A percentile compares a stretch with the other conserved stretches of the same genome.
These are phyloP conservation scores for Xylaria digitata DNA, from an alignment of 2,329 filamentous ascomycete genomes.

Conservation along the genomic window DNA sequence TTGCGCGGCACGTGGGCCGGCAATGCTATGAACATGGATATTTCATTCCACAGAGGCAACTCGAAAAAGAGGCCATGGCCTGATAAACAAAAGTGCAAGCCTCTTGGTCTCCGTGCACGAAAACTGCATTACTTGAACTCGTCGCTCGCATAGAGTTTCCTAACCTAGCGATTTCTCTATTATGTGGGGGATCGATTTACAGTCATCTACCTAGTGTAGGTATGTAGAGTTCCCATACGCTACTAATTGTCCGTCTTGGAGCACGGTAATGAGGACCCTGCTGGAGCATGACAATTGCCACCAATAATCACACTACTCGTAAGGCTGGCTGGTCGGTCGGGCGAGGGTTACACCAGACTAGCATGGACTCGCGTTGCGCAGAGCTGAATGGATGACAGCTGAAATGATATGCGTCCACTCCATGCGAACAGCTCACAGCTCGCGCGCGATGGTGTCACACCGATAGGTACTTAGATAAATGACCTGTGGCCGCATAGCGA, in stretches of 20 bases:
- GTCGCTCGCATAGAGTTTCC: conserved; percentile 27
- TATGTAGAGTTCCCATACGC: background rate
- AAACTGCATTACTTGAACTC: conserved; percentile 2
- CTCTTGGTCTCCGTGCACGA: conserved; percentile 5
- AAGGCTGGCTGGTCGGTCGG: background rate
- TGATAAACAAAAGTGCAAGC: conserved; percentile 1
- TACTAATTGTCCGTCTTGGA: background rate
- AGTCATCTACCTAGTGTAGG: conserved; percentile 26
- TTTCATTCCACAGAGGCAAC: background rate
- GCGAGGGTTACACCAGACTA: conserved; percentile 6
- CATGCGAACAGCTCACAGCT: conserved; percentile 18
- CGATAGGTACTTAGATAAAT: background rate
- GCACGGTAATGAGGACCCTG: background rate
- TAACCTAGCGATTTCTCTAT: conserved; percentile 13
- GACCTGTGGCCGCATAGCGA: conserved; percentile 9
- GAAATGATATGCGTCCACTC: conserved; percentile 9
- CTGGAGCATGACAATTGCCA: background rate
- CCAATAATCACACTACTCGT: background rate
- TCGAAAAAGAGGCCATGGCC: conserved; percentile 4
- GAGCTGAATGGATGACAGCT: conserved; percentile 29
- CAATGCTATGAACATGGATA: conserved; percentile 17
- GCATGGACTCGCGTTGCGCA: background rate
- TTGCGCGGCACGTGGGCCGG: conserved; percentile 24
- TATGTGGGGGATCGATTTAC: background rate
- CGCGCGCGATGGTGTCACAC: conserved; percentile 8